Percentiles rank a stretch among this genome's conserved stretches.
phyloP scores from a whole-genome alignment of 2,329 filamentous ascomycete genomes.

The Fusarium sp. region DNA sequence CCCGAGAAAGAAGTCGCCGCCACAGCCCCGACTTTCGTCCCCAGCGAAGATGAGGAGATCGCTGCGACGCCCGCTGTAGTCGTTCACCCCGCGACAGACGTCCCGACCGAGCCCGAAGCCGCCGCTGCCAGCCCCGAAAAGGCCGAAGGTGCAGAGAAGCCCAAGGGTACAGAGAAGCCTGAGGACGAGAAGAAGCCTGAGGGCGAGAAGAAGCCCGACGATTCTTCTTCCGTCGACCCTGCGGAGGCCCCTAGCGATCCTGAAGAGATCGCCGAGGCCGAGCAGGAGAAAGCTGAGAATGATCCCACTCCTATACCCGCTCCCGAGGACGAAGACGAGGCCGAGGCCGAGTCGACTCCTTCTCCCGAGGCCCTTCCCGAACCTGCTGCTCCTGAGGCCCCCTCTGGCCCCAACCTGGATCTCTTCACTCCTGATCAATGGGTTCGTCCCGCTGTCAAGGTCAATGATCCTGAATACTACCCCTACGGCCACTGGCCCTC shows the following conservation, averaged over 20 bases:
- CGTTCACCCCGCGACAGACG: conserved; percentile 8
- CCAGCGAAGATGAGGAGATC: conserved; percentile 18
- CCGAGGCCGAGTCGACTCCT: not conserved
- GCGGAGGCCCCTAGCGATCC: conserved; percentile 23
- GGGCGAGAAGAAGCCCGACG: no score
- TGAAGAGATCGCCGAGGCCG: conserved; percentile 21
- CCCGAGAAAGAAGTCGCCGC: conserved; percentile 33
- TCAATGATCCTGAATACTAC: conserved; percentile 49
- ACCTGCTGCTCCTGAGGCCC: conserved; percentile 11
- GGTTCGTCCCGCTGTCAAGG: conserved; percentile 37
- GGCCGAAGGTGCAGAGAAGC: not conserved
- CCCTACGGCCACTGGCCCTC: conserved; percentile 55
- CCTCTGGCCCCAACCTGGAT: conserved; percentile 16
- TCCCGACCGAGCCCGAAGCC: not conserved
- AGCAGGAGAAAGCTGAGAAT: not conserved
- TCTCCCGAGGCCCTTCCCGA: not conserved
- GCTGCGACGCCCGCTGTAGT: conserved; percentile 7
- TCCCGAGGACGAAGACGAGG: conserved; percentile 4
- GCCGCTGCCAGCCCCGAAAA: not conserved
- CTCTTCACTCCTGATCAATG: conserved; percentile 31
- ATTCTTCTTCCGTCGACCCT: not conserved
- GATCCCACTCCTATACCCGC: conserved; percentile 3
- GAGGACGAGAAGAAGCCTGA: not conserved
- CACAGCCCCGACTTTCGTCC: conserved; percentile 20
- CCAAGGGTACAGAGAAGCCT: not conserved